Evolutionary conservation across 2,329 filamentous ascomycete species (phyloP), one percentile per base, ranked within the genome.

Genomic region (Exophiala phaeomuriformis): DNA sequence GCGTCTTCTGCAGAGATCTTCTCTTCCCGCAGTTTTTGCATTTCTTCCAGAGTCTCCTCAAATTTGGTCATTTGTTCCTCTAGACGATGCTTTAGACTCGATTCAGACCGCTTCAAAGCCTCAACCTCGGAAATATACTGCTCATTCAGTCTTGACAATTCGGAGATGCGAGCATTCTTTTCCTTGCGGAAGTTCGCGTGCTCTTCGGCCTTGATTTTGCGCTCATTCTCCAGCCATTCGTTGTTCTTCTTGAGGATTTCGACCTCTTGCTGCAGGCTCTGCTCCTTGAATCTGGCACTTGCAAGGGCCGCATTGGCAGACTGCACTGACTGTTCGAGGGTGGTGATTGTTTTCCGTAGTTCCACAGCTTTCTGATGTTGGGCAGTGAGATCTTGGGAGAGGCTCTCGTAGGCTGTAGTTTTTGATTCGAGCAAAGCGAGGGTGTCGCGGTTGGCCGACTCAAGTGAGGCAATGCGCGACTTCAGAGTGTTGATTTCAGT

Each of bases 151-250:
- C 90, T 86, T 69, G 96, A 88, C 30, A 98, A 80, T 64, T 94
- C 88, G 5, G 90, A 81, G 63, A 97, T 88, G 37, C 88, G 86
- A 1, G 89, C 85, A 58, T 88, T 88, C 77, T 96, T 97, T 67
- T 98, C 93, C 67, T 95, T 97, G 59, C 93, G 83, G 70, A 87
- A 91, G 66, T 90, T 95, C 61, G 91, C 80, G 45, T 89, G 83
- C 67, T 98, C 93, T 5, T 84, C 81, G 57, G 81, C 85, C 72
- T 95, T 95, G 0, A 88, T 90, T 74, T 95, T 91, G 27, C 97
- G 79, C 69, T 98, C 93, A 40, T 79, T 83, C 66, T 96, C 89
- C 52, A 93, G 85, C 87, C 90, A 98, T 64, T 97, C 91, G 60
- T 88, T 88, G 72, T 90, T 95, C 65, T 86, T 86, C 67, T 89